Evolutionary conservation across 1,284 basidiomycete genomes (phyloP).

Genomic region (Fistulina hepatica): DNA sequence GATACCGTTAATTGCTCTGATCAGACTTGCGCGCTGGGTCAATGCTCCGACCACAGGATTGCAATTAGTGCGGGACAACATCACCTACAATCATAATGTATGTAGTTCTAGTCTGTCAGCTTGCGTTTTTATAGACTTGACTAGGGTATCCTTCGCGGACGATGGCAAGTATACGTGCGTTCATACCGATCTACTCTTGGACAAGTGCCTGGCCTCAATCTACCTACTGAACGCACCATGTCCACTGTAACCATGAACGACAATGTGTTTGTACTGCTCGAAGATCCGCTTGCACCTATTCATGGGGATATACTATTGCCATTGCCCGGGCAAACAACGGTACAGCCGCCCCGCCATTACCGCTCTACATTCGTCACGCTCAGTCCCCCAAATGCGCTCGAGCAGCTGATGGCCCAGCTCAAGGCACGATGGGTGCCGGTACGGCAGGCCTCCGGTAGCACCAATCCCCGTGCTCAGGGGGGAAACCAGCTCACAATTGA

Average conservation of each 20-base stretch:
- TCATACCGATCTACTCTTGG: conserved; percentile 61
- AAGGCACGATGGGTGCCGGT: conserved; percentile 65
- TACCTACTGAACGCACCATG: conserved; percentile 53
- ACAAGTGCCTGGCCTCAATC: conserved; percentile 39
- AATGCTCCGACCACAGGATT: conserved; percentile 65
- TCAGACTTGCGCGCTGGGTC: conserved; percentile 64
- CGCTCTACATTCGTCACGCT: conserved; percentile 65
- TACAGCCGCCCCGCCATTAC: conserved; percentile 49
- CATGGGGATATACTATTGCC: conserved; percentile 43
- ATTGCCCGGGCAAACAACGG: conserved; percentile 30
- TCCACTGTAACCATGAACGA: conserved; percentile 65
- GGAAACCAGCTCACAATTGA: conserved; percentile 60
- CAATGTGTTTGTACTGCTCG: conserved; percentile 64
- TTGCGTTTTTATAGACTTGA: conserved; percentile 14
- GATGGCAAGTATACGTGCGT: conserved; percentile 57
- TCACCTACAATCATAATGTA: conserved; percentile 59
- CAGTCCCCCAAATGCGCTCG: conserved; percentile 57
- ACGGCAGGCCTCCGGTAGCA: conserved; percentile 37
- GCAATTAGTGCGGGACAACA: conserved; percentile 56
- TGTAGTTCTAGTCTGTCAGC: conserved; percentile 15
- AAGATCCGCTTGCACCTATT: conserved; percentile 59
- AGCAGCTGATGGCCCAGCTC: conserved; percentile 58
- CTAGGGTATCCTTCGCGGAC: conserved; percentile 45
- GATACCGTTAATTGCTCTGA: conserved; percentile 10
- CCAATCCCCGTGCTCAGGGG: conserved; percentile 35